Percentiles rank a stretch among this genome's conserved stretches.
Conservation (phyloP, 2,329 filamentous ascomycete genomes). For the Mariannaea sp. region DNA sequence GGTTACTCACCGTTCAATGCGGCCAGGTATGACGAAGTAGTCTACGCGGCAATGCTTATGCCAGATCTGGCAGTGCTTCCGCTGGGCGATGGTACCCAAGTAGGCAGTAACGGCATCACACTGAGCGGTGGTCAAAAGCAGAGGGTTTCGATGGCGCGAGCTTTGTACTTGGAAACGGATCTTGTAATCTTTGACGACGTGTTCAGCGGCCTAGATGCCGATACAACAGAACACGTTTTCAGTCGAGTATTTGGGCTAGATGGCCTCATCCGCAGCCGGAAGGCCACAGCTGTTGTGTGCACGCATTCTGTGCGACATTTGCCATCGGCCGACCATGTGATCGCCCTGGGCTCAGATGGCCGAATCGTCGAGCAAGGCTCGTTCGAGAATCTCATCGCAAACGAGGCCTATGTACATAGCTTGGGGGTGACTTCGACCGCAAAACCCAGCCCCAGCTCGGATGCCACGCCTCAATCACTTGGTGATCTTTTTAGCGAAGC, state of each 20-base stretch:
- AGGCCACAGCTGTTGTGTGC: neutral
- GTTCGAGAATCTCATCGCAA: slow-evolving; percentile 18
- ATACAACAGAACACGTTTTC: slow-evolving; percentile 29
- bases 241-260: slow-evolving; percentile 18
- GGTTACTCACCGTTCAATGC: slow-evolving; percentile 35
- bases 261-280: slow-evolving; percentile 13
- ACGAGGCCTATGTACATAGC: slow-evolving; percentile 1
- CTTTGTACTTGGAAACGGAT: slow-evolving; percentile 31
- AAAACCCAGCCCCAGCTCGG: too few species aligned
- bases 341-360: slow-evolving; percentile 19
- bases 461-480: too few species aligned
- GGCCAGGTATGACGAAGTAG: slow-evolving; percentile 38
- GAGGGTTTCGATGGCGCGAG: slow-evolving; percentile 37
- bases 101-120: slow-evolving; percentile 45
- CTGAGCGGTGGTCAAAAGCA: slow-evolving; percentile 47
- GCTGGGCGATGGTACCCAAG: slow-evolving; percentile 39
- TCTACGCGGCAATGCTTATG: slow-evolving; percentile 30
- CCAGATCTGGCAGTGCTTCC: slow-evolving; percentile 38
- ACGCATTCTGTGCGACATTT: slow-evolving; percentile 29
- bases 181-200: slow-evolving; percentile 36
- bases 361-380: slow-evolving; percentile 12
- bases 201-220: slow-evolving; percentile 37
- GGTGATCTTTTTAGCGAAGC: too few species aligned
- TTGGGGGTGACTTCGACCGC: too few species aligned
- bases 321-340: slow-evolving; percentile 23